phyloP scores from a whole-genome alignment of 495 filamentous ascomycete genomes.

The Trichoderma virens region DNA sequence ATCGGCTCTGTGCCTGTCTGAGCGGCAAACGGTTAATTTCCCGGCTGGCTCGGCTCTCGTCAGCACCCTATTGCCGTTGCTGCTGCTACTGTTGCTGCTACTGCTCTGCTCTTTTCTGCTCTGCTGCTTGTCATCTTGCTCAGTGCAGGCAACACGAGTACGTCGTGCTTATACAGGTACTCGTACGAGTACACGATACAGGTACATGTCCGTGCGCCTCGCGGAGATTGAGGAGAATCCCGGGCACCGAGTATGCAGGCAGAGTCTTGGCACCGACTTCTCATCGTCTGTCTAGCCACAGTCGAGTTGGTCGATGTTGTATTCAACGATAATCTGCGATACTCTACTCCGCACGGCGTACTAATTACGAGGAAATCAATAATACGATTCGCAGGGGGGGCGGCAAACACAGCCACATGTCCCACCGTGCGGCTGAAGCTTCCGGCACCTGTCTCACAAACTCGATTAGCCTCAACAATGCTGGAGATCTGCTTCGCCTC shows the following conservation, averaged over 20 bases:
- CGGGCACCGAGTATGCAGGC: not conserved
- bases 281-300: no score
- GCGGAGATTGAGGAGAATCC: not conserved
- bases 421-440: not conserved
- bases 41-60: slow-evolving; percentile 2
- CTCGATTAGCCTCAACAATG: not conserved
- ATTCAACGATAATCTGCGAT: no score
- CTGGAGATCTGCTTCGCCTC: not conserved
- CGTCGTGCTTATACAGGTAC: not conserved
- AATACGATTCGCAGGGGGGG: not conserved
- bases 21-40: not conserved
- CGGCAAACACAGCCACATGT: not conserved
- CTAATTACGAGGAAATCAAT: no score
- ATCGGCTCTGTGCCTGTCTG: not conserved
- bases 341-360: no score
- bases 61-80: slow-evolving; percentile 3
- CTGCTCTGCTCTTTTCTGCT: no score
- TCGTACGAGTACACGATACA: no score
- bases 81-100: no score
- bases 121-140: no score
- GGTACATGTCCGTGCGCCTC: not conserved
- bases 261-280: not conserved
- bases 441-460: not conserved
- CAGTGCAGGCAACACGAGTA: no score
- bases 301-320: no score